phyloP scores from a whole-genome alignment of 2,329 filamentous ascomycete species.

The Periconia macrospinosa region DNA sequence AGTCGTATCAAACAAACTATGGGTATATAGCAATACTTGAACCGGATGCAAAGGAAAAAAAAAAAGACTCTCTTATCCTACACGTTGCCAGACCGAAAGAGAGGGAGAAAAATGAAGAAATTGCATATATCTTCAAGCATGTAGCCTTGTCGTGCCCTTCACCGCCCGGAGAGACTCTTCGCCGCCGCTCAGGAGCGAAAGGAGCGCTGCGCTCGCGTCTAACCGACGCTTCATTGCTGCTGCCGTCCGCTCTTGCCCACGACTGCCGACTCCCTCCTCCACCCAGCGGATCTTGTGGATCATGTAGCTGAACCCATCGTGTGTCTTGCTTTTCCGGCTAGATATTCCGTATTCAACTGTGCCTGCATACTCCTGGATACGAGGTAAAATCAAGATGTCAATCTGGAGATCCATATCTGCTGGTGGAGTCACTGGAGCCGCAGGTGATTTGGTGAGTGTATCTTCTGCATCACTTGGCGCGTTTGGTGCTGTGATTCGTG shows the following conservation, averaged over 20 bases:
- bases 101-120: constrained; percentile 1
- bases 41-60: constrained; percentile 9
- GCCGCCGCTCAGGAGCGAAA: constrained; percentile 34
- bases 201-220: constrained; percentile 38
- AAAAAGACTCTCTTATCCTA: constrained; percentile 20
- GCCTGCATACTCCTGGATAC: constrained; percentile 73
- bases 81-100: constrained; percentile 6
- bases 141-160: constrained; percentile 31
- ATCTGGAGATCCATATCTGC: constrained; percentile 80
- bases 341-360: constrained; percentile 78
- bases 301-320: constrained; percentile 90
- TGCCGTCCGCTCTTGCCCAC: constrained; percentile 42
- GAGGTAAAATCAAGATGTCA: constrained; percentile 79
- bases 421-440: constrained; percentile 64
- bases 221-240: constrained; percentile 41
- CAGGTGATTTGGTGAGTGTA: constrained; percentile 41
- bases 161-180: constrained; percentile 19
- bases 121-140: constrained; percentile 19
- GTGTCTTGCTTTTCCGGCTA: constrained; percentile 77
- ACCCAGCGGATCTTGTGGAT: constrained; percentile 83
- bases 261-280: constrained; percentile 62
- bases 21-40: constrained; percentile 44
- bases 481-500: constrained; percentile 51
- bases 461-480: constrained; percentile 48
- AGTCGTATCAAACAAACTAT: constrained; percentile 29